Base-by-base conservation (phyloP, 75 land plant species). In the Pinus albicaulis region DNA sequence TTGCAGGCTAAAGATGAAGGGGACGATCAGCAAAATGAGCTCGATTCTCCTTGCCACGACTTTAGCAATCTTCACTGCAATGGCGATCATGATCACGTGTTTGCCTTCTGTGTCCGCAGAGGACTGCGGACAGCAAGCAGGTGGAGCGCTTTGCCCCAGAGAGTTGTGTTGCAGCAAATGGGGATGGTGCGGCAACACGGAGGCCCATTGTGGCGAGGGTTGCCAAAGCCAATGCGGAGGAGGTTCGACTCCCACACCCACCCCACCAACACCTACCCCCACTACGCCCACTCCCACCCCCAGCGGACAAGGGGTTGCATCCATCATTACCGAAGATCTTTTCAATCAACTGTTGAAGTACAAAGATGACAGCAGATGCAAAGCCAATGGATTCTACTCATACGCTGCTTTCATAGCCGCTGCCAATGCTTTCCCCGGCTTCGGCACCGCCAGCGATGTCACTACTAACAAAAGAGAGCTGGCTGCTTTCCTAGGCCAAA, bases 401-500 rank as follows among this genome's bases (percentile, higher is more conserved):
- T 91, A 89, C 68, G 55, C 77, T 1, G 84, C 89, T 64, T 93
- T 91, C 82, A 63, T 88, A 20, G 31, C 75, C 10, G 94, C 95
- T 34, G 89, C 91, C 16, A 69, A 55, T 0, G 74, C 91, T 14
- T 92, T 86, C 62, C 0, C 57, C 0, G 87, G 71, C 22, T 92
- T 92, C 38, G 91, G 75, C 2, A 83, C 83, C 56, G 81, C 93
- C 16, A 91, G 95, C 12, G 78, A 77, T 57, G 0, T 3, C 13
- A 75, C 24, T 15, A 69, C 74, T 0, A 76, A 79, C 25, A 86
- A 88, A 76, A 81, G 87, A 69, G 95, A 92, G 80, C 64, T 92
- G 55, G 95, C 95, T 13, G 93, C 93, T 26, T 92, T 92, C 79
- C 81, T 88, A 0, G 95, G 70, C 16, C 88, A 92, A 76, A 89